Percentiles rank a stretch among this genome's conserved stretches.
Conservation (phyloP, 225 moss, liverwort and hornwort species). For the Anthoceros angustus region DNA sequence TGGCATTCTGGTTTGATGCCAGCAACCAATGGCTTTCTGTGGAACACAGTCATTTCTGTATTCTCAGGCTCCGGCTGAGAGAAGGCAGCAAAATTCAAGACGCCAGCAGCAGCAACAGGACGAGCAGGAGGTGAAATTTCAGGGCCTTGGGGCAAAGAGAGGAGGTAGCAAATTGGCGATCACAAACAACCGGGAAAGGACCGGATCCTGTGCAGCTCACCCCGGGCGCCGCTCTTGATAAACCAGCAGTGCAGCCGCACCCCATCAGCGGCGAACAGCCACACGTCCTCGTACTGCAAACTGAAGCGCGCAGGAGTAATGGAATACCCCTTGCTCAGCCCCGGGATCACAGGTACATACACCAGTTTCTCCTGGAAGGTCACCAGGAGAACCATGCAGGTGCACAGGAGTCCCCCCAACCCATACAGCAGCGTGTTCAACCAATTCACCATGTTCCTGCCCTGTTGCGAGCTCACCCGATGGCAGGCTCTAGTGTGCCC, state of each 20-base stretch:
- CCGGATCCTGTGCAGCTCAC: not conserved
- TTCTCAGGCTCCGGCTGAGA: too few relatives aligned
- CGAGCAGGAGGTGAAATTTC: too few relatives aligned
- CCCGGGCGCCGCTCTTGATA: constrained; percentile 27
- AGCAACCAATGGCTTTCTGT: too few relatives aligned
- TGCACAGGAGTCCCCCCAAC: constrained; percentile 52
- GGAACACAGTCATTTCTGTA: too few relatives aligned
- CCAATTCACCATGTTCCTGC: constrained; percentile 38
- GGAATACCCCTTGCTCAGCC: constrained; percentile 69
- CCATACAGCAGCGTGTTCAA: constrained; percentile 66
- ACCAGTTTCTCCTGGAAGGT: constrained; percentile 93
- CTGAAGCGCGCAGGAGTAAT: constrained; percentile 55
- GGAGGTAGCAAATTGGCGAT: not conserved
- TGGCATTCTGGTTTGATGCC: too few relatives aligned
- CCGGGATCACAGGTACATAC: constrained; percentile 77
- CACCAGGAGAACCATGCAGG: constrained; percentile 65
- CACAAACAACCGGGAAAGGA: too few relatives aligned
- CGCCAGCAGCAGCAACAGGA: too few relatives aligned
- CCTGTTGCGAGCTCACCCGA: too few relatives aligned
- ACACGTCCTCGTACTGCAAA: constrained; percentile 73
- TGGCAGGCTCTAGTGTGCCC: too few relatives aligned
- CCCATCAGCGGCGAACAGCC: constrained; percentile 59
- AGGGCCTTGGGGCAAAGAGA: too few relatives aligned
- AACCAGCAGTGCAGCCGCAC: constrained; percentile 81
- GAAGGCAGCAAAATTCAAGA: too few relatives aligned